Conservation (phyloP, 306 rosid species). For the Sesbania bispinosa region DNA sequence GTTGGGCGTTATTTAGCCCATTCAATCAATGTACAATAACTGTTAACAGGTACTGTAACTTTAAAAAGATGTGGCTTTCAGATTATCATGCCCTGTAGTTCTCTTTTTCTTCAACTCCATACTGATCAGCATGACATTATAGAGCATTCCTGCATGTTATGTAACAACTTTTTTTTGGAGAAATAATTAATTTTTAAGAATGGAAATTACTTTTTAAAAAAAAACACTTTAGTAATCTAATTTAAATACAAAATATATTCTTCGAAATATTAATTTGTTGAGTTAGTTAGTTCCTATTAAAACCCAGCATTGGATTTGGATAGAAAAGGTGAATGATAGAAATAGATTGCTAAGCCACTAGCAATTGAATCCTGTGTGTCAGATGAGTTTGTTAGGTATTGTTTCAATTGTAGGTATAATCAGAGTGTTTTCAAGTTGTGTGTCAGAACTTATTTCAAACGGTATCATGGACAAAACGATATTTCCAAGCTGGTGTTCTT, state of each 20-base stretch:
- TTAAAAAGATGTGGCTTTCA: constrained; percentile 44
- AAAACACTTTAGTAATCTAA: no score
- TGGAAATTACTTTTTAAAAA: no score
- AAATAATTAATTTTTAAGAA: no score
- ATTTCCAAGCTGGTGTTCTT: not conserved
- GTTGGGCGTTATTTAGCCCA: constrained; percentile 57
- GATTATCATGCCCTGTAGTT: constrained; percentile 39
- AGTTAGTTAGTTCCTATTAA: not conserved
- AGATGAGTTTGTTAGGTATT: not conserved
- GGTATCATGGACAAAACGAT: not conserved
- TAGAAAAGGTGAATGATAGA: not conserved
- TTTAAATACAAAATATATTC: no score
- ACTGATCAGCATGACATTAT: constrained; percentile 2
- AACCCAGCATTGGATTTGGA: not conserved
- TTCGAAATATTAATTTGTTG: no score
- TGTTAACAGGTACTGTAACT: constrained; percentile 59
- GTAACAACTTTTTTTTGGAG: no score
- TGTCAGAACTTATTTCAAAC: not conserved
- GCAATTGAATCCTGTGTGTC: not conserved
- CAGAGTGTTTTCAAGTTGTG: not conserved
- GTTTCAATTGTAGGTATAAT: not conserved
- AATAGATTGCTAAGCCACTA: not conserved
- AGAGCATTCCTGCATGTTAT: no score
- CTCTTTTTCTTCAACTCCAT: constrained; percentile 21
- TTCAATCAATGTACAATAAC: constrained; percentile 79